A percentile compares a stretch with the other conserved stretches of the same genome.
phyloP scores from a whole-genome alignment of 106 monocot species.

The Triglochin maritima region DNA sequence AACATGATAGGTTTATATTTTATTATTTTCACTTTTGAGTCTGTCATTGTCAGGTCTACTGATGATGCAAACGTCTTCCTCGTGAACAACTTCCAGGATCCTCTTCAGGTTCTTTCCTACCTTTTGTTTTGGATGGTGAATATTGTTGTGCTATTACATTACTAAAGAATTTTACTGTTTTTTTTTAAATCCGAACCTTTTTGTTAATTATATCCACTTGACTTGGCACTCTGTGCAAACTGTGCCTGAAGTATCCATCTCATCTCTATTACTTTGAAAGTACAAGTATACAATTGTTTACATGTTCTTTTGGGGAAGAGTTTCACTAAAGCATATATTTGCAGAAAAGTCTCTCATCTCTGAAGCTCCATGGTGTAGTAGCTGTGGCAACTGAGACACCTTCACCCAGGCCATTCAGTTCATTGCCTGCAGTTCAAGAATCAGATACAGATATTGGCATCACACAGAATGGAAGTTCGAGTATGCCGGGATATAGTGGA shows the following conservation, averaged over 20 bases:
- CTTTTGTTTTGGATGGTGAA: not conserved
- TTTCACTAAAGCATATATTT: not conserved
- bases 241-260: no score
- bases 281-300: no score
- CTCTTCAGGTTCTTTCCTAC: constrained; percentile 62
- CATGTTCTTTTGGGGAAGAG: not conserved
- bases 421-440: constrained; percentile 33
- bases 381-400: constrained; percentile 49
- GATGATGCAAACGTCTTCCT: constrained; percentile 98
- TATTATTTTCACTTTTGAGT: not conserved
- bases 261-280: no score
- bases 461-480: constrained; percentile 19
- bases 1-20: not conserved
- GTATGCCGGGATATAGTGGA: constrained; percentile 33
- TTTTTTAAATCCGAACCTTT: no score
- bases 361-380: constrained; percentile 62
- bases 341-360: constrained; percentile 85
- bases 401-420: constrained; percentile 24
- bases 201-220: no score
- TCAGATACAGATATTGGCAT: constrained; percentile 27
- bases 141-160: no score
- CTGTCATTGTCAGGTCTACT: constrained; percentile 47
- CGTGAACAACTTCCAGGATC: constrained; percentile 87
- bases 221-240: no score
- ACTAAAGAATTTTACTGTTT: no score